A percentile compares a stretch with the other conserved stretches of the same genome.
Evolutionary conservation across 305 asterid genomes (phyloP).

Genomic region (Nicotiana rustica): DNA sequence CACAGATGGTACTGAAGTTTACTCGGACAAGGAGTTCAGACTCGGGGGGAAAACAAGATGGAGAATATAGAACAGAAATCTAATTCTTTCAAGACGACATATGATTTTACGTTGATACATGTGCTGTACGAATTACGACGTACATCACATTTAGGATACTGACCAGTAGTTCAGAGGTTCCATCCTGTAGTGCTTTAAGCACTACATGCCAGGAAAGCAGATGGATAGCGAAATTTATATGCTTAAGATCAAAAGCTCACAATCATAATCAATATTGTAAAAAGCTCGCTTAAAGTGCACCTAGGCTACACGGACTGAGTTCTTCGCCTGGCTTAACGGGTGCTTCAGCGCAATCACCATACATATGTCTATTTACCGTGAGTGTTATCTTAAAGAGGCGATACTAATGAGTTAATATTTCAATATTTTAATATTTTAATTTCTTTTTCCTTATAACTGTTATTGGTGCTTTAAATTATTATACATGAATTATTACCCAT

Average conservation of each 20-base stretch:
- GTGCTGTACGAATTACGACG: not conserved
- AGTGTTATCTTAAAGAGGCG: not conserved
- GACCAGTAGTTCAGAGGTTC: slow-evolving; percentile 19
- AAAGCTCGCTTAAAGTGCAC: not conserved
- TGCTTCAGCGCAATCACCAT: not conserved
- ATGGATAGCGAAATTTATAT: not conserved
- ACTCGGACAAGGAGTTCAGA: not conserved
- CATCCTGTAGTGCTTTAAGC: not conserved
- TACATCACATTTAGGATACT: not conserved
- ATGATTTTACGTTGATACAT: slow-evolving; percentile 4
- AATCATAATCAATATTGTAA: not conserved
- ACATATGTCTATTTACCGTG: not conserved
- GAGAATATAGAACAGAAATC: slow-evolving; percentile 7
- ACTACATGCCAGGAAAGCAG: slow-evolving; percentile 14
- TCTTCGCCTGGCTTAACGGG: not conserved
- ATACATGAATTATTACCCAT: too few relatives aligned
- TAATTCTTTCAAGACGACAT: not conserved
- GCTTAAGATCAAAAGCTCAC: slow-evolving; percentile 20
- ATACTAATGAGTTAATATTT: not conserved
- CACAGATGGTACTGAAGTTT: slow-evolving; percentile 7
- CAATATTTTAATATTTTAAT: not conserved
- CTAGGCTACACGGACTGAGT: not conserved
- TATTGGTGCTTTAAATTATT: not conserved
- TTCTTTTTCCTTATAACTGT: not conserved
- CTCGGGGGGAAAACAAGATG: not conserved